These are phyloP conservation scores for Diaporthe amygdali DNA, from an alignment of 2,329 filamentous ascomycete genomes.

Conservation along the genomic window DNA sequence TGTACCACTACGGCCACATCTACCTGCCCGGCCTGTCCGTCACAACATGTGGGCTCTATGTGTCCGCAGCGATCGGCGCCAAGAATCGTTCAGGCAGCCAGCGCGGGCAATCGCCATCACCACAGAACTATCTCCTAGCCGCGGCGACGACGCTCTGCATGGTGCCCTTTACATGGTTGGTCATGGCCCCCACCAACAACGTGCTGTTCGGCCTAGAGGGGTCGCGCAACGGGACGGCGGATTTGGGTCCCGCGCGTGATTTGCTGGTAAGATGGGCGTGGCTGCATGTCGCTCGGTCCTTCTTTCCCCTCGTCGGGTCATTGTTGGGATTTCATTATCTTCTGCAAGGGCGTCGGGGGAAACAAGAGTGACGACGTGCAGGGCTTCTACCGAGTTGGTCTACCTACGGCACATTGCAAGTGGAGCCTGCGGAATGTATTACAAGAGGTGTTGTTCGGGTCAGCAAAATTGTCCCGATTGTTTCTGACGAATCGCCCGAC, in stretches of 20 bases:
- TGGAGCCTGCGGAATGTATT: no score
- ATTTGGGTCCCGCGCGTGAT: constrained; percentile 21
- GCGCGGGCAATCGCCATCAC: no score
- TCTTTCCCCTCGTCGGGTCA: constrained; percentile 30
- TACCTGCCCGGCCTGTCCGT: constrained; percentile 34
- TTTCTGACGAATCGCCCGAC: no score
- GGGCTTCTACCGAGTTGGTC: no score
- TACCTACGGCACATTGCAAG: no score
- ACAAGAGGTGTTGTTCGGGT: no score
- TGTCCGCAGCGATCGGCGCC: constrained; percentile 29
- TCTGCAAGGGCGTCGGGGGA: no score
- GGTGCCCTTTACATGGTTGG: constrained; percentile 41
- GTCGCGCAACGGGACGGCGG: not conserved
- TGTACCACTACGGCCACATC: constrained; percentile 39
- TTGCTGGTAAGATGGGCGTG: constrained; percentile 34
- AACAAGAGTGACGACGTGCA: no score
- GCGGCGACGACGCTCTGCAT: constrained; percentile 36
- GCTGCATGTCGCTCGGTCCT: constrained; percentile 33
- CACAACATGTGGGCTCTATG: constrained; percentile 31
- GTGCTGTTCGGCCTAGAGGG: constrained; percentile 32
- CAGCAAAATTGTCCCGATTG: no score
- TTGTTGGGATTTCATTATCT: constrained; percentile 22
- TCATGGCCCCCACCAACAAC: constrained; percentile 41
- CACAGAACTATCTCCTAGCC: no score
- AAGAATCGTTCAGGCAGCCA: no score